Evolutionary conservation across 2,329 filamentous ascomycete genomes (phyloP).

Genomic region (Scedosporium boydii): DNA sequence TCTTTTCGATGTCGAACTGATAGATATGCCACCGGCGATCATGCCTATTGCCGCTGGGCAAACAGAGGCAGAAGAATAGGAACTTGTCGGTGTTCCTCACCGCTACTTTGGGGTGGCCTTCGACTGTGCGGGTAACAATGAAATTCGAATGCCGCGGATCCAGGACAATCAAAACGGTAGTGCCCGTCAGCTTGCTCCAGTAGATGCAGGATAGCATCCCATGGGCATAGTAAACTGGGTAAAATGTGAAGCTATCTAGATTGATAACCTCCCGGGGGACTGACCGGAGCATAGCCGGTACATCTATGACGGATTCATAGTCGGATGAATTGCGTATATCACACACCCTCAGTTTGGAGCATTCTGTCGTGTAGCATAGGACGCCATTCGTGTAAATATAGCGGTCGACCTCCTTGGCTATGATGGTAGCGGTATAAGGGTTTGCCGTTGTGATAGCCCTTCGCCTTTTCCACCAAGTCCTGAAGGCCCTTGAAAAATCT

Average conservation of each 20-base stretch:
- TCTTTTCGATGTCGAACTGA: constrained; percentile 35
- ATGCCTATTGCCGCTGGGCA: constrained; percentile 39
- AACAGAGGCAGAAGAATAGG: constrained; percentile 59
- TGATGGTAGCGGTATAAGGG: constrained; percentile 51
- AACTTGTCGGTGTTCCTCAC: constrained; percentile 53
- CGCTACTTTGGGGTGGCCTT: constrained; percentile 49
- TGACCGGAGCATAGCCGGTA: constrained; percentile 29
- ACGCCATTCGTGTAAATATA: constrained; percentile 56
- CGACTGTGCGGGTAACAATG: constrained; percentile 29
- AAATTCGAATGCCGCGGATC: constrained; percentile 35
- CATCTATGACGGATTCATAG: constrained; percentile 46
- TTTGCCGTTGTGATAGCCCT: constrained; percentile 49
- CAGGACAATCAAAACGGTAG: constrained; percentile 40
- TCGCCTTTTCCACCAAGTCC: constrained; percentile 51
- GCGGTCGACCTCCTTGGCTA: constrained; percentile 45
- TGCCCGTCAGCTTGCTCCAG: constrained; percentile 25
- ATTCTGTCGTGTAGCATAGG: constrained; percentile 51
- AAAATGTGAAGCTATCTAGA: constrained; percentile 34
- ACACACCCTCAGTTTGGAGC: constrained; percentile 42
- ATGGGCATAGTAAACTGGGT: constrained; percentile 46
- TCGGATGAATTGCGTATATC: constrained; percentile 40
- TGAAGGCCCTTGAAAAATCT: constrained; percentile 23
- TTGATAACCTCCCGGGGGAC: constrained; percentile 24
- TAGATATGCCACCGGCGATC: constrained; percentile 54
- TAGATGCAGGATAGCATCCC: constrained; percentile 50